Evolutionary conservation across 2,329 filamentous ascomycete genomes (phyloP), one percentile per base, ranked within the genome.

Genomic region (Aspergillus hortae): DNA sequence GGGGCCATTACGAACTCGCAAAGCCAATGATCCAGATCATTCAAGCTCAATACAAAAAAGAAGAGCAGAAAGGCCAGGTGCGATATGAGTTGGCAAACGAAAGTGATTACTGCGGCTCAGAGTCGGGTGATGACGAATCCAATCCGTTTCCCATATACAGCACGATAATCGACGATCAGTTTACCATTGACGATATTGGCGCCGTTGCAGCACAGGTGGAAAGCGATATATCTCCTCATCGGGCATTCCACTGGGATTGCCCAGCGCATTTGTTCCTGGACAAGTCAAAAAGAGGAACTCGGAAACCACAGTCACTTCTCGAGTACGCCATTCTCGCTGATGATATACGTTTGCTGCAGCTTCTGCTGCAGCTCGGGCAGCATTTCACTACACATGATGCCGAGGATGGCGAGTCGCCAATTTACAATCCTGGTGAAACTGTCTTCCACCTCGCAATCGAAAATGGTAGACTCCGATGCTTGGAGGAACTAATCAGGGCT

Each of bases 181-280:
- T 88, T 65, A 94, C 89, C 0, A 80, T 92, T 48, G 87, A 94
- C 14, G 84, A 90, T 59, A 78, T 94, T 52, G 87, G 87, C 0
- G 81, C 89, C 57, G 76, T 88, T 4, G 82, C 82, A 0, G 85
- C 81, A 63, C 78, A 86, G 50, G 86, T 90, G 53, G 85, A 88
- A 64, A 88, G 87, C 51, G 71, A 76, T 14, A 70, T 79, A 7
- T 77, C 77, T 33, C 85, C 89, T 2, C 63, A 80, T 1, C 56
- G 67, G 0, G 67, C 88, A 51, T 67, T 91, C 4, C 58, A 64
- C 4, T 75, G 69, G 66, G 1, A 1, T 1, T 75, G 69, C 14
- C 62, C 68, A 6, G 67, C 67, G 1, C 71, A 30, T 12, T 15
- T 50, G 3, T 68, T 65, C 30, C 14, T 56, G 9, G 55, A 57